Base-by-base conservation (phyloP, 2,329 filamentous ascomycete species). In the Paecilomyces fulvus region DNA sequence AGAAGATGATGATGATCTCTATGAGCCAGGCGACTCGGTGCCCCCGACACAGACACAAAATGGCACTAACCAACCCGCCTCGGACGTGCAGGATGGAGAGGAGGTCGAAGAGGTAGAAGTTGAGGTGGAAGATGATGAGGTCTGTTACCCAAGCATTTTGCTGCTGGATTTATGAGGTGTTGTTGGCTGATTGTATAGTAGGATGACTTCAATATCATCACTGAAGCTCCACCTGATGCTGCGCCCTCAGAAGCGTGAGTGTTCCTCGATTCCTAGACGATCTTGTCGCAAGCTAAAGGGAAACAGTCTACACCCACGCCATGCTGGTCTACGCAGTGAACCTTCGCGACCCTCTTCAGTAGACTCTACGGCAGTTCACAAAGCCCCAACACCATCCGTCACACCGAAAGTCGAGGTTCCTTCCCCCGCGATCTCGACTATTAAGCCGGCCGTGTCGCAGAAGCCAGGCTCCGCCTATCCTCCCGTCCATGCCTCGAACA, bases 401-500 rank as follows among this genome's bases (percentile, higher is more conserved):
- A 64, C 66, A 53, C 64, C 67, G 50, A 70, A 65, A 62, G 62
- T 63, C 46, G 72, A 73, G 52, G 64, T 67, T 50, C 63, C 64
- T 43, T 67, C 67, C 28, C 66, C 68, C 21, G 64, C 67, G 14
- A 61, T 67, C 30, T 66, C 62, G 31, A 64, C 65, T 31, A 67
- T 71, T 54, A 72, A 67, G 59, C 73, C 72, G 53, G 63, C 66
- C 57, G 66, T 64, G 58, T 65, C 69, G 46, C 69, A 83, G 75
- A 73, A 80, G 75, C 72, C 78, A 59, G 82, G 84, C 52, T 82
- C 83, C 75, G 86, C 63, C 77, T 94, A 70, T 77, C 90, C 72
- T 77, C 87, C 81, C 43, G 73, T 83, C 30, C 81, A 79, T 46
- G 92, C 87, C 57, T 96, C 91, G 11, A 92, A 84, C 52, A 83